Percentiles rank a stretch among this genome's conserved stretches.
Evolutionary conservation across 2,329 filamentous ascomycete genomes (phyloP).

Genomic region (Pyricularia grisea): DNA sequence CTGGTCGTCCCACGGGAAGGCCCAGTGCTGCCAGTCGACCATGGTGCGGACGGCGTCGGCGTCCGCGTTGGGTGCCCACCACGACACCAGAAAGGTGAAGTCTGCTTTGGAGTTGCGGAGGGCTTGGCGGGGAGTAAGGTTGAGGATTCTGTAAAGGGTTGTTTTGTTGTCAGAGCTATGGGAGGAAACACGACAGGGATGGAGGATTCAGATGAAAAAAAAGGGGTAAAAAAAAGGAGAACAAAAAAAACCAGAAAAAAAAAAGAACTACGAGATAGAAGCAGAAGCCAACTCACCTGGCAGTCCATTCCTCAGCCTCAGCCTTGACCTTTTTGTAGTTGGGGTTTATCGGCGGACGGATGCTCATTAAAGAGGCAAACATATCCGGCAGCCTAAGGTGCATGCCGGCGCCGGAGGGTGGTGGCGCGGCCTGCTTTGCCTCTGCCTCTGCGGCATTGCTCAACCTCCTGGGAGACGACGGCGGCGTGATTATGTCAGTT

Average conservation of each 20-base stretch:
- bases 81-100: background rate
- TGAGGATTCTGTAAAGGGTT: background rate
- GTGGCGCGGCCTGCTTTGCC: background rate
- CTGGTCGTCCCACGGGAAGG: background rate
- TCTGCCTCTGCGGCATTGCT: background rate
- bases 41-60: background rate
- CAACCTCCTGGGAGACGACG: background rate
- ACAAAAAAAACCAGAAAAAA: background rate
- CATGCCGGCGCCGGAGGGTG: background rate
- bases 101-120: background rate
- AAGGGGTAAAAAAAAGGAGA: no score
- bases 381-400: background rate
- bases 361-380: background rate
- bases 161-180: background rate
- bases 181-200: background rate
- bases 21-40: background rate
- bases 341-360: background rate
- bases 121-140: background rate
- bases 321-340: background rate
- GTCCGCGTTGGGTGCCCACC: background rate
- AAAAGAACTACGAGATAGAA: background rate
- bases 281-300: no score
- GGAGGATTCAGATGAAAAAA: background rate
- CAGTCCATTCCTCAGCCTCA: background rate
- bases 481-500: background rate